Evolutionary conservation across 108 stramenopile species (phyloP).

Genomic region (Bacterosira constricta): DNA sequence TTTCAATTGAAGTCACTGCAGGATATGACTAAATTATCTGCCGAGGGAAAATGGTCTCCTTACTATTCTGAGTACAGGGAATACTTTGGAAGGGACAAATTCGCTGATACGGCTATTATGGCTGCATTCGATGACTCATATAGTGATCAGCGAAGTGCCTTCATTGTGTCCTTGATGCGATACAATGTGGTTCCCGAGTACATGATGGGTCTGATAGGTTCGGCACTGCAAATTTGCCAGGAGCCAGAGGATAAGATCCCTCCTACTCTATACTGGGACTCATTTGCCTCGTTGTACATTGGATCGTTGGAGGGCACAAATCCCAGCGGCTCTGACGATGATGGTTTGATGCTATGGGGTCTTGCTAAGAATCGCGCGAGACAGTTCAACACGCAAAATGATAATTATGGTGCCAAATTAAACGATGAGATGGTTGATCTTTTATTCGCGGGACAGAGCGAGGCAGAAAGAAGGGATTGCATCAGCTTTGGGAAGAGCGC

Average conservation of each 20-base stretch:
- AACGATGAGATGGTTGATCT: slow-evolving; percentile 68
- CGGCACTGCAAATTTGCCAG: slow-evolving; percentile 56
- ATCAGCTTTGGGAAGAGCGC: slow-evolving; percentile 56
- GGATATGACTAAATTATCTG: slow-evolving; percentile 53
- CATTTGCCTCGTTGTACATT: slow-evolving; percentile 78
- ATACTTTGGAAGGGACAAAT: slow-evolving; percentile 44
- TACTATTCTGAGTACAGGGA: slow-evolving; percentile 52
- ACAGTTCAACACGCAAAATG: slow-evolving; percentile 72
- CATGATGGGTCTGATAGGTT: slow-evolving; percentile 58
- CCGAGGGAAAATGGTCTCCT: slow-evolving; percentile 59
- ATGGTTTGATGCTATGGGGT: slow-evolving; percentile 78
- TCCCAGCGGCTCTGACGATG: slow-evolving; percentile 68
- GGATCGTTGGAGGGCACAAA: slow-evolving; percentile 78
- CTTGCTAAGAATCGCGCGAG: slow-evolving; percentile 70
- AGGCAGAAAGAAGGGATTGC: slow-evolving; percentile 65
- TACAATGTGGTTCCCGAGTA: slow-evolving; percentile 75
- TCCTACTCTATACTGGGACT: slow-evolving; percentile 63
- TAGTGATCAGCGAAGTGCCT: slow-evolving; percentile 48
- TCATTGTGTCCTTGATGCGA: slow-evolving; percentile 57
- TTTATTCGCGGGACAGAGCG: slow-evolving; percentile 70
- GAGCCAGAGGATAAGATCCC: slow-evolving; percentile 39
- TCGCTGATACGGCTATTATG: slow-evolving; percentile 62
- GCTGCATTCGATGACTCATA: slow-evolving; percentile 54
- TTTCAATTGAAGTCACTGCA: slow-evolving; percentile 59
- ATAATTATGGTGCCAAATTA: slow-evolving; percentile 52